Evolutionary conservation across 23 red algal genomes (phyloP).

Genomic region (Gracilaria gracilis): DNA sequence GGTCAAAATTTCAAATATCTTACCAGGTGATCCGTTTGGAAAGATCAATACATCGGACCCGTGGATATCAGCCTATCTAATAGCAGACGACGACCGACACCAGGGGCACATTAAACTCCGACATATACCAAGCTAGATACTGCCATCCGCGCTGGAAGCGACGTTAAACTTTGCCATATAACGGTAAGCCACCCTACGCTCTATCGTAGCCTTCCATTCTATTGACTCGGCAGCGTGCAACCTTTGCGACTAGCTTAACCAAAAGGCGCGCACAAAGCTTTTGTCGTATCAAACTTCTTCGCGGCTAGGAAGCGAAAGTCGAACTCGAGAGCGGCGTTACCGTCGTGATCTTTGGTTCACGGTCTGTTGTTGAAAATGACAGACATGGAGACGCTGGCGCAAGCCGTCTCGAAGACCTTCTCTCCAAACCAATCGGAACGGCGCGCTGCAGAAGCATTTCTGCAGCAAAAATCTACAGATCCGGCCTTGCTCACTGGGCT

Average conservation of each 20-base stretch:
- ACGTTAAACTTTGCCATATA: neutral
- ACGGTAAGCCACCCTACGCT: too few relatives aligned
- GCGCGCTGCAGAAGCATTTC: slow-evolving; percentile 79
- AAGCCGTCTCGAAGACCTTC: slow-evolving; percentile 75
- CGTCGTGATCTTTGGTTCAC: neutral
- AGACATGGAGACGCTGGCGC: slow-evolving; percentile 41
- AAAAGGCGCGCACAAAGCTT: too few relatives aligned
- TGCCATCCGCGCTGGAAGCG: neutral
- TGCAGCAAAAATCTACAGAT: slow-evolving; percentile 35
- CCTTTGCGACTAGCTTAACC: neutral
- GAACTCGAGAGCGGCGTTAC: neutral
- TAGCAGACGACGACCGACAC: neutral
- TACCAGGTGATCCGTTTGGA: slow-evolving; percentile 1
- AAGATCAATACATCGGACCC: neutral
- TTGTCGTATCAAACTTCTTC: too few relatives aligned
- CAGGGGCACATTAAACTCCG: neutral
- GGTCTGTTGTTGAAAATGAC: neutral
- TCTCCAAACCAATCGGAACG: slow-evolving; percentile 80
- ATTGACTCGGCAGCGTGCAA: too few relatives aligned
- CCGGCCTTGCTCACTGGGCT: slow-evolving; percentile 77
- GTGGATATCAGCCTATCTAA: neutral
- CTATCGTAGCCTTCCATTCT: too few relatives aligned
- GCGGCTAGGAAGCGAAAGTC: too few relatives aligned
- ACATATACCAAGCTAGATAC: too few relatives aligned
- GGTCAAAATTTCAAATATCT: neutral